Evolutionary conservation across 208 protist genomes (phyloP).

Genomic region (Novymonas esmeraldas): DNA sequence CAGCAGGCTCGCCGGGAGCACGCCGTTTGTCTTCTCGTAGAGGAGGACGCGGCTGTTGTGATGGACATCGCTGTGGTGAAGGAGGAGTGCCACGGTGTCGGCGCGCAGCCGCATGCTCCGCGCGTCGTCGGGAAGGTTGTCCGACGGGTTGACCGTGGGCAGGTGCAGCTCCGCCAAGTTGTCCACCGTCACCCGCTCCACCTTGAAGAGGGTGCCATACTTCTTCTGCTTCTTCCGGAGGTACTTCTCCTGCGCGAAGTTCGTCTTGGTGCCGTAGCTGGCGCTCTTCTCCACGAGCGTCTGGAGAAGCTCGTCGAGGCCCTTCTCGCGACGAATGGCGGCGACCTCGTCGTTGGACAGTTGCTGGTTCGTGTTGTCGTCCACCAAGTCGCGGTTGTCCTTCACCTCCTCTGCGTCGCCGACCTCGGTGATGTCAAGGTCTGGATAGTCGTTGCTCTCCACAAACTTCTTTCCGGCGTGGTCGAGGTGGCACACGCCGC

Average conservation of each 20-base stretch:
- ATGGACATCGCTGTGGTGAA: constrained; percentile 87
- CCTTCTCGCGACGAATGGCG: constrained; percentile 71
- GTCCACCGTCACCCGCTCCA: constrained; percentile 76
- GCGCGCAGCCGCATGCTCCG: constrained; percentile 70
- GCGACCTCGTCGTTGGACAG: constrained; percentile 82
- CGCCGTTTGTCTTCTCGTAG: constrained; percentile 86
- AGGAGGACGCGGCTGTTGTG: constrained; percentile 73
- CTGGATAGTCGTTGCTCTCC: constrained; percentile 77
- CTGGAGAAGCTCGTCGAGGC: constrained; percentile 74
- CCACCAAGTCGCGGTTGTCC: constrained; percentile 86
- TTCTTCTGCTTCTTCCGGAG: constrained; percentile 92
- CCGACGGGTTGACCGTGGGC: constrained; percentile 81
- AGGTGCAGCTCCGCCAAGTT: constrained; percentile 78
- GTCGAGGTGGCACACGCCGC: constrained; percentile 74
- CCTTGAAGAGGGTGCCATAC: constrained; percentile 86
- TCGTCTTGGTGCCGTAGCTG: constrained; percentile 89
- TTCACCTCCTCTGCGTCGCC: constrained; percentile 36
- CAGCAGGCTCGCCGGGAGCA: constrained; percentile 72
- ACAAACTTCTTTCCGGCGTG: constrained; percentile 58
- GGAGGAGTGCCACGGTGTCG: constrained; percentile 85
- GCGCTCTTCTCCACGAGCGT: constrained; percentile 83
- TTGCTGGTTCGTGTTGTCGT: constrained; percentile 81
- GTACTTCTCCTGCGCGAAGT: constrained; percentile 93
- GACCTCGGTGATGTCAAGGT: constrained; percentile 80
- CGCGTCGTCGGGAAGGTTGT: constrained; percentile 64